Evolutionary conservation across 352 stramenopile species (phyloP).

Genomic region (Globisporangium solare): DNA sequence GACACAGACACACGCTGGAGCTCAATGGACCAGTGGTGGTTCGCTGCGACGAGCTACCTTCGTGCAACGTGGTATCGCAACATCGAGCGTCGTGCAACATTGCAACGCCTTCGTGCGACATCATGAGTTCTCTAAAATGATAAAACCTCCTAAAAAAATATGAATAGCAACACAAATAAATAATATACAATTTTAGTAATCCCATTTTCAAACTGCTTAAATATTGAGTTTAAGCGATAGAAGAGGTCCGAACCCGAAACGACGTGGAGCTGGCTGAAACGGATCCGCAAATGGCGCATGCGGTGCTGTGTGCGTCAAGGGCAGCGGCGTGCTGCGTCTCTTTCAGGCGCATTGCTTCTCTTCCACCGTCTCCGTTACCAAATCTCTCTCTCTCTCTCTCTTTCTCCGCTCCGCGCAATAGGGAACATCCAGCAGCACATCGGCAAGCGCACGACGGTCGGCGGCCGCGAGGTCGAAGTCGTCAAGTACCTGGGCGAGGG

Average conservation of each 20-base stretch:
- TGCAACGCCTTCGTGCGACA: slow-evolving; percentile 12
- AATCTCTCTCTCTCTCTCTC: too few relatives aligned
- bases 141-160: too few relatives aligned
- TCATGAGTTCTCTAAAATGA: neutral
- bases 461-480: slow-evolving; percentile 58
- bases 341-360: neutral
- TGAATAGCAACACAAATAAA: too few relatives aligned
- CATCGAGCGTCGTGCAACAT: slow-evolving; percentile 15
- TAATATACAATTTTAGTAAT: too few relatives aligned
- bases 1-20: slow-evolving; percentile 10
- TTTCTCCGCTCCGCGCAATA: too few relatives aligned
- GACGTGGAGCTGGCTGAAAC: slow-evolving; percentile 15
- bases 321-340: too few relatives aligned
- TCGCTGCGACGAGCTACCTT: slow-evolving; percentile 19
- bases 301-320: too few relatives aligned
- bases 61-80: slow-evolving; percentile 13
- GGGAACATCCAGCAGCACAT: slow-evolving; percentile 81
- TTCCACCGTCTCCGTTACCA: too few relatives aligned
- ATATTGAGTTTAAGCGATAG: neutral
- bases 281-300: neutral
- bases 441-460: slow-evolving; percentile 57
- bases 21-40: slow-evolving; percentile 13
- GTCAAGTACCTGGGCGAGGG: slow-evolving; percentile 75
- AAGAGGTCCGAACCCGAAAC: slow-evolving; percentile 17
- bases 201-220: too few relatives aligned